Evolutionary conservation across 768 basidiomycete genomes (phyloP).

Genomic region (Pisolithus albus): DNA sequence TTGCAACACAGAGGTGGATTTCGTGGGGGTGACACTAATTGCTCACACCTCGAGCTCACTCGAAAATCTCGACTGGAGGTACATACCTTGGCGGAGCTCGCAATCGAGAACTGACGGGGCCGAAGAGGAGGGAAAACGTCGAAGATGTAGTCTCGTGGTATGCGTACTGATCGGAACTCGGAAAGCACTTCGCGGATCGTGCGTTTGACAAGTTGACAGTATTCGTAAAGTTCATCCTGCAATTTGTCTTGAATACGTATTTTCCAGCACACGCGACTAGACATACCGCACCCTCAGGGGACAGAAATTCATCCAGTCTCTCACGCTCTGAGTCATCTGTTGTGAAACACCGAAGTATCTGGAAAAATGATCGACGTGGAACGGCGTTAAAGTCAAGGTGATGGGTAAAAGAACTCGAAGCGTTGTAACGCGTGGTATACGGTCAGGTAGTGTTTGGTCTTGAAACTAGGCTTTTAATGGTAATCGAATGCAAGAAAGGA

Average conservation of each 20-base stretch:
- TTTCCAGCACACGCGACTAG: not conserved
- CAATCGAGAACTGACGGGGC: conserved; percentile 88
- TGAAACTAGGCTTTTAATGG: not conserved
- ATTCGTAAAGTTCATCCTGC: conserved; percentile 92
- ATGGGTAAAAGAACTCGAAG: conserved; percentile 62
- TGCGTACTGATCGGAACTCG: conserved; percentile 69
- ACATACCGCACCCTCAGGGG: conserved; percentile 61
- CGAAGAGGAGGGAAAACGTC: conserved; percentile 84
- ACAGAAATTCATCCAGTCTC: conserved; percentile 77
- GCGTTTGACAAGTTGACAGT: conserved; percentile 70
- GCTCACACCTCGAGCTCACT: not conserved
- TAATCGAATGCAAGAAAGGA: not conserved
- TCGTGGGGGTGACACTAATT: conserved; percentile 50
- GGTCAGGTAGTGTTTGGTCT: conserved; percentile 62
- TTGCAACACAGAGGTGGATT: conserved; percentile 84
- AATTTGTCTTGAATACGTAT: conserved; percentile 3
- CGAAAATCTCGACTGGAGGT: not conserved
- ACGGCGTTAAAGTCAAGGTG: conserved; percentile 82
- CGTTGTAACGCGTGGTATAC: conserved; percentile 55
- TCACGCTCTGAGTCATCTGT: conserved; percentile 72
- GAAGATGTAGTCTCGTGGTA: conserved; percentile 82
- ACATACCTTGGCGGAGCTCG: conserved; percentile 56
- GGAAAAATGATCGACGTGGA: conserved; percentile 83
- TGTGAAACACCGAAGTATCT: conserved; percentile 70
- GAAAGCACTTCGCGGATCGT: conserved; percentile 78